phyloP scores from a whole-genome alignment of 805 yeast genomes.

The Pichia membranifaciens region DNA sequence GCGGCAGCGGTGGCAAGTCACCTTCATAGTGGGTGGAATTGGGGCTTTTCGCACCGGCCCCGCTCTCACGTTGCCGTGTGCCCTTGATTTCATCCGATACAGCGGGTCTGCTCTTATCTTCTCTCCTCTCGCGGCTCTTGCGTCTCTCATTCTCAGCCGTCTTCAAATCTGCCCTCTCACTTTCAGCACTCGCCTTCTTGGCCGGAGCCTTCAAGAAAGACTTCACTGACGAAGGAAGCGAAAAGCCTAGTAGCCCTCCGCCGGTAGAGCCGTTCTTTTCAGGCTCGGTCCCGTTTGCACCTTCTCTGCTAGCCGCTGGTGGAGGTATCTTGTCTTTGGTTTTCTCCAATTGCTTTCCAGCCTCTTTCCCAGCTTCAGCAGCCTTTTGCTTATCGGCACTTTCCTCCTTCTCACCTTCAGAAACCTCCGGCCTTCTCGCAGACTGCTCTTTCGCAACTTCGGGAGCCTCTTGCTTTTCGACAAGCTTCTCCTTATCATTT shows the following conservation, averaged over 20 bases:
- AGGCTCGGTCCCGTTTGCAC: too few species aligned
- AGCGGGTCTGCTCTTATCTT: not conserved
- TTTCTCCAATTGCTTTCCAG: not conserved
- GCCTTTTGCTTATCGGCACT: too few species aligned
- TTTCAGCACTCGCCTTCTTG: not conserved
- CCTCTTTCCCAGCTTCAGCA: not conserved
- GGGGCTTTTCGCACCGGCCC: too few species aligned
- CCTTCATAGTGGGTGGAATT: too few species aligned
- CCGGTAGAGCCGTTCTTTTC: too few species aligned
- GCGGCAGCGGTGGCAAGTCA: too few species aligned
- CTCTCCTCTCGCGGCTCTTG: not conserved
- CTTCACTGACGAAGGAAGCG: slow-evolving; percentile 2
- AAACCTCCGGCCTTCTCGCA: too few species aligned
- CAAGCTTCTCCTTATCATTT: not conserved
- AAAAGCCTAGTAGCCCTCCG: slow-evolving; percentile 7
- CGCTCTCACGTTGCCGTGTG: too few species aligned
- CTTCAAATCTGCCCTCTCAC: not conserved
- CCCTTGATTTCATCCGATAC: too few species aligned
- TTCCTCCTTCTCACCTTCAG: not conserved
- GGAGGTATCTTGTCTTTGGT: not conserved
- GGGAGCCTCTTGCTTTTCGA: not conserved
- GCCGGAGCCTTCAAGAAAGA: not conserved
- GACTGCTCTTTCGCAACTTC: too few species aligned
- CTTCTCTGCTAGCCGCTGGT: too few species aligned
- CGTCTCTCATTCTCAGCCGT: not conserved